Evolutionary conservation across 352 stramenopile genomes (phyloP).

Genomic region (Globisporangium yorkense): DNA sequence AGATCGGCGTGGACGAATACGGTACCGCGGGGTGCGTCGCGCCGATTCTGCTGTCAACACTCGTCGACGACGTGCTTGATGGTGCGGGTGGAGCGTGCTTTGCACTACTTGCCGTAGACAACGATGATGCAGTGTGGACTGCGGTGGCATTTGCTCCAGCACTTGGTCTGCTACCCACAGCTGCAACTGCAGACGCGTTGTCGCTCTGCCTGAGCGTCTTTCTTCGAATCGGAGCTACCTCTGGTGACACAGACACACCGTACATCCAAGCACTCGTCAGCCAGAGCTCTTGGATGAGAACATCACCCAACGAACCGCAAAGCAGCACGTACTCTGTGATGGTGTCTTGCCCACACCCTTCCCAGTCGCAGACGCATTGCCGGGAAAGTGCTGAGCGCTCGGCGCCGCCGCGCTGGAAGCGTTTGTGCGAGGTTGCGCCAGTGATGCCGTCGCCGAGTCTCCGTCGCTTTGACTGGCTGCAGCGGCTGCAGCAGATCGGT

Average conservation of each 20-base stretch:
- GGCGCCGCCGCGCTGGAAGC: background rate
- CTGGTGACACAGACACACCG: background rate
- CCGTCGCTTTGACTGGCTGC: background rate
- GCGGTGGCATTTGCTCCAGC: background rate
- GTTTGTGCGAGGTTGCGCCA: background rate
- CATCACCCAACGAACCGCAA: background rate
- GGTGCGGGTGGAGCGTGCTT: background rate
- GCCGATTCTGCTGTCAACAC: background rate
- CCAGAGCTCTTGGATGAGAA: too few species aligned
- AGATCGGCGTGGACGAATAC: conserved; percentile 10
- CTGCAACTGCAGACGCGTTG: background rate
- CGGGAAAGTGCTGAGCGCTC: background rate
- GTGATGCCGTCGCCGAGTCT: background rate
- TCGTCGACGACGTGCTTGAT: background rate
- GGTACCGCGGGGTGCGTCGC: background rate
- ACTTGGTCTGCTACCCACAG: background rate
- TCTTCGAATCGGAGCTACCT: conserved; percentile 6
- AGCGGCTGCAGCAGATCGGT: conserved; percentile 15
- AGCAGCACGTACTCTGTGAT: conserved; percentile 8
- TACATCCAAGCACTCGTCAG: background rate
- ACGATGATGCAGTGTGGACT: background rate
- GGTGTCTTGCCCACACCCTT: background rate
- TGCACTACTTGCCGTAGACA: background rate
- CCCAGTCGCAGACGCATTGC: background rate
- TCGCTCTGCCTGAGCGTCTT: conserved; percentile 4